A percentile compares a stretch with the other conserved stretches of the same genome.
Conservation (phyloP, 176 grass and related monocot genomes). For the Bolboschoenus planiculmis region DNA sequence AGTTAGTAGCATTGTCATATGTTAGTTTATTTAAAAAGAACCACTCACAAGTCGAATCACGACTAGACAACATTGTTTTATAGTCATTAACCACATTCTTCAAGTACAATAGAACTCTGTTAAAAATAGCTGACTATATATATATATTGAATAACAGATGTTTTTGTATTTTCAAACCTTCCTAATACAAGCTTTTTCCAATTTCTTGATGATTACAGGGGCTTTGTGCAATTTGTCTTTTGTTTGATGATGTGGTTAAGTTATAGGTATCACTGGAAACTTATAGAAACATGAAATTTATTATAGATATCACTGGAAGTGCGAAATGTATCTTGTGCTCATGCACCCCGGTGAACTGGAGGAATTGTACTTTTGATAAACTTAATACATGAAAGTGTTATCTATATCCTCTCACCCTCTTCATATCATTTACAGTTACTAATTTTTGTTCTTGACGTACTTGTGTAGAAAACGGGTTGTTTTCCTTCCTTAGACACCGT, state of each 20-base stretch:
- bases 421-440: background rate
- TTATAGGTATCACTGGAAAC: too few species aligned
- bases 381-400: background rate
- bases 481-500: slow-evolving; percentile 70
- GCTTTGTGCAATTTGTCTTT: background rate
- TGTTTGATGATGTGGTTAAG: background rate
- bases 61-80: background rate
- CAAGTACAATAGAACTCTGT: background rate
- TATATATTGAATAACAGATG: background rate
- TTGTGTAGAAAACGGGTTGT: slow-evolving; percentile 49
- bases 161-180: background rate
- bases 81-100: background rate
- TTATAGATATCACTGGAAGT: background rate
- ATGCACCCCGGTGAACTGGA: background rate
- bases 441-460: background rate
- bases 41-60: background rate
- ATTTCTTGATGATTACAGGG: background rate
- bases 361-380: background rate
- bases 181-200: background rate
- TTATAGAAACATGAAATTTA: background rate
- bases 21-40: background rate
- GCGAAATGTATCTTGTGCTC: background rate
- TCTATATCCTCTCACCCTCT: background rate
- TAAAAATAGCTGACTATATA: background rate
- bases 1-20: background rate